Conservation (phyloP, 164 flowering plant genomes). For the Pachysandra terminalis region DNA sequence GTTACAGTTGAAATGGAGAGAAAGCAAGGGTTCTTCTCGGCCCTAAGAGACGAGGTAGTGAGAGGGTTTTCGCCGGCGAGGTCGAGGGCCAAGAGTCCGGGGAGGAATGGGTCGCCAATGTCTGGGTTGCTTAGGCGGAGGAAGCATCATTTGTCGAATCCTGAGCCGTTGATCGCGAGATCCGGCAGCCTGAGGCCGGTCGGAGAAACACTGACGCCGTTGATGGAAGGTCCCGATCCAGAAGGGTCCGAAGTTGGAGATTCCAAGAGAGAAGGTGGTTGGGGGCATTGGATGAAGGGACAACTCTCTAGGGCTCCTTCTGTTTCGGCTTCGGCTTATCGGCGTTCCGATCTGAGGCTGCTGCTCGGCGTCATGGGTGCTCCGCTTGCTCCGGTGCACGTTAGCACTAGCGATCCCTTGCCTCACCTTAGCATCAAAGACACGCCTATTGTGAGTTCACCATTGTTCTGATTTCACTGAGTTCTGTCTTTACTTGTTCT, state of each 20-base stretch:
- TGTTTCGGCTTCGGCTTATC: conserved; percentile 34
- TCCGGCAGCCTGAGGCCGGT: conserved; percentile 75
- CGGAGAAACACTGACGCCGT: conserved; percentile 67
- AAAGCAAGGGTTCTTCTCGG: conserved; percentile 81
- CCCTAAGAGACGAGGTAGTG: conserved; percentile 73
- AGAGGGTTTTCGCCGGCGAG: conserved; percentile 80
- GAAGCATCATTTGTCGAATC: conserved; percentile 31
- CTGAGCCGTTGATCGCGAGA: conserved; percentile 56
- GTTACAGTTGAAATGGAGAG: conserved; percentile 55
- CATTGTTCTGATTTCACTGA: too few relatives aligned
- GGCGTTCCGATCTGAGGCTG: conserved; percentile 73
- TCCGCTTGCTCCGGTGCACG: conserved; percentile 76
- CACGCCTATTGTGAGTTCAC: conserved; percentile 66
- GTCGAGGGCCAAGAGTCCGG: conserved; percentile 55
- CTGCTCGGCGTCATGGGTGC: conserved; percentile 70
- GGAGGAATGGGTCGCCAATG: conserved; percentile 57
- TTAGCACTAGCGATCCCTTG: conserved; percentile 43
- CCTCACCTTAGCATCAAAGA: conserved; percentile 66
- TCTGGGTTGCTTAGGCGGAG: conserved; percentile 48
- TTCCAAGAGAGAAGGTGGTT: conserved; percentile 49
- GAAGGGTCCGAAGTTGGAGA: conserved; percentile 41
- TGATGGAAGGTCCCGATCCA: conserved; percentile 87
- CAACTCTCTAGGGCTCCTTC: conserved; percentile 67
- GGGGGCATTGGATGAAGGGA: conserved; percentile 88
- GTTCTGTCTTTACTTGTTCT: background rate